Evolutionary conservation across 108 stramenopile species (phyloP), one percentile per base, ranked within the genome.

Genomic region (Hondaea fermentalgiana): DNA sequence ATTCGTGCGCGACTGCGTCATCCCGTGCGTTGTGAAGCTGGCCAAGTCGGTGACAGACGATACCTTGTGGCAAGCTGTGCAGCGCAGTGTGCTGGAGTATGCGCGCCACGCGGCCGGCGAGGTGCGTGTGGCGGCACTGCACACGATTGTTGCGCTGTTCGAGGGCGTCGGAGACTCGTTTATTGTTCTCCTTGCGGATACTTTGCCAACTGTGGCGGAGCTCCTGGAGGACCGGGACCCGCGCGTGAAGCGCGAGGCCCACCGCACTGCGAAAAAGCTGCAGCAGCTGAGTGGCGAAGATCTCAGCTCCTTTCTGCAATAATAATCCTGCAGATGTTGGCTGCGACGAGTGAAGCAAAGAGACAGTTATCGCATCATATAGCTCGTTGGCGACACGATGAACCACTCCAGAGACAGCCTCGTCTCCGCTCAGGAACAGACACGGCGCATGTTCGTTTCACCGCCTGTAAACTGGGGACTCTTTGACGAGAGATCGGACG

Each of bases 281-380:
- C 76, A 83, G 51, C 76, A 83, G 76, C 76, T 83, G 16, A 25
- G 23, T 35, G 76, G 76, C n/a, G 76, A 83, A 23, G 76, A 83
- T 45, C 51, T 83, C 12, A 83, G 49, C 3, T 83, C 76, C 19
- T 83, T 83, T 35, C 28, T 83, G 76, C 45, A 83, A 23, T 83
- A 83, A 83, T 23, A 8, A 23, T 28, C 2, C 35, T 35, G 35
- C 35, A 35, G 35, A 35, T 35, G 35, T 35, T 35, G 35, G 35
- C 35, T 35, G 35, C 2, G 35, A 35, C 35, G 35, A 35, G 35
- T 35, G 35, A 35, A 35, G 1, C 35, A 35, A 35, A 35, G 35
- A 35, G 35, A 35, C 35, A 2, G 35, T 35, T 35, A 35, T 35
- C 2, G 35, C 35, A 35, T 35, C 35, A 35, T 35, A 35, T 2